Percentiles rank a stretch among this genome's conserved stretches.
These are phyloP conservation scores for Gossypium mustelinum DNA, from an alignment of 345 rosid species.

Conservation along the genomic window DNA sequence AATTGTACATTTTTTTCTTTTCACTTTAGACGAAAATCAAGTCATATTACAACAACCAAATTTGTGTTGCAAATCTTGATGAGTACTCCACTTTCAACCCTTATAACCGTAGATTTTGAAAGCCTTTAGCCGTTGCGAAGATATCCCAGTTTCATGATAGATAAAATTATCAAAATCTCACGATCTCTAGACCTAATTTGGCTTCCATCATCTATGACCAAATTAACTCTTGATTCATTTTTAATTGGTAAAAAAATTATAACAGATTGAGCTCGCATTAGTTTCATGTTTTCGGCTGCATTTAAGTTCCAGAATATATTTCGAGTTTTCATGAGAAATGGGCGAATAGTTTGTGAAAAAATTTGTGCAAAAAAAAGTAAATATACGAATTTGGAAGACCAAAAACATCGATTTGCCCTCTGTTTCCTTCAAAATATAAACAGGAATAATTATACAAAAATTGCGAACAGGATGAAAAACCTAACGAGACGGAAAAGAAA, in stretches of 20 bases:
- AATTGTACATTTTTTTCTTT: background rate
- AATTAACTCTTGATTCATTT: background rate
- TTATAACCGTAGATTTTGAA: background rate
- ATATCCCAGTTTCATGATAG: background rate
- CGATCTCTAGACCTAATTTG: background rate
- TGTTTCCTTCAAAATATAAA: background rate
- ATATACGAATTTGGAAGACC: background rate
- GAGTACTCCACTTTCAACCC: background rate
- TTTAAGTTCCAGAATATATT: background rate
- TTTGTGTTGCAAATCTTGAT: background rate
- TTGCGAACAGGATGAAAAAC: slow-evolving; percentile 13
- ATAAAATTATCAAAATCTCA: background rate
- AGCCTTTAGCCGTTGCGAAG: background rate
- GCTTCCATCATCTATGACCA: no score
- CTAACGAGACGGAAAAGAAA: slow-evolving; percentile 41
- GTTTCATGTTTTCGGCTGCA: background rate
- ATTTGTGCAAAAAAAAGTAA: background rate
- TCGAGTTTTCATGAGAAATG: background rate
- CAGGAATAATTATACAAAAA: slow-evolving; percentile 7
- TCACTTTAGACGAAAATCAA: background rate
- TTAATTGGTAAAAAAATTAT: background rate
- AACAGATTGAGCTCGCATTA: background rate
- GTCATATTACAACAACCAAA: background rate
- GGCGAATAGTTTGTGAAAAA: background rate
- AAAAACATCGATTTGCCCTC: background rate